These are phyloP conservation scores for Hypoxylon sp. DNA, from an alignment of 2,329 filamentous ascomycete genomes.

Conservation along the genomic window DNA sequence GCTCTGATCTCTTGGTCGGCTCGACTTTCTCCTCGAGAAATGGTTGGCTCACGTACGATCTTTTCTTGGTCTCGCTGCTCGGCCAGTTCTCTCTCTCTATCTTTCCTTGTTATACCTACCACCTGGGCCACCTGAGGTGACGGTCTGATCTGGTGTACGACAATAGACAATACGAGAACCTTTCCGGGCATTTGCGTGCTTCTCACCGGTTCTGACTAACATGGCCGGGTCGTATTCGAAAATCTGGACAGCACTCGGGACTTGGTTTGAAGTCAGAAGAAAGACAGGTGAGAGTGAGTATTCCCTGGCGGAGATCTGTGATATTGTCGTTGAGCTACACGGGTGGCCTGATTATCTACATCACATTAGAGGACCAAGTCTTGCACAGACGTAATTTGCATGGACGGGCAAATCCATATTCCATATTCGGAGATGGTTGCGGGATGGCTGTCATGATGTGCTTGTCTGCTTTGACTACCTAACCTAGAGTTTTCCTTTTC, in stretches of 20 bases:
- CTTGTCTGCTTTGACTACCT: background rate
- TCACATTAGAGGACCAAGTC: conserved; percentile 23
- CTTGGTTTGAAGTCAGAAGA: background rate
- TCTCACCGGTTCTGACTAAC: conserved; percentile 8
- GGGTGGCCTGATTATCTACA: conserved; percentile 35
- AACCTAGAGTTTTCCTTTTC: conserved; percentile 1
- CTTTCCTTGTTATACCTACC: conserved; percentile 3
- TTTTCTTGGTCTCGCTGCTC: conserved; percentile 19
- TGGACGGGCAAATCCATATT: conserved; percentile 13
- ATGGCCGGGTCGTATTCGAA: conserved; percentile 18
- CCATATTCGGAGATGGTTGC: conserved; percentile 26
- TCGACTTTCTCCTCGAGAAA: conserved; percentile 12
- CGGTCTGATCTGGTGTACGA: conserved; percentile 15
- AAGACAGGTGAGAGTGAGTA: background rate
- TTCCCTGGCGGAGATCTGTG: conserved; percentile 20
- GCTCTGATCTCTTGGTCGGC: conserved; percentile 5
- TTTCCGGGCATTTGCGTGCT: conserved; percentile 5
- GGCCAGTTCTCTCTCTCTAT: background rate
- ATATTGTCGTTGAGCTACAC: conserved; percentile 9
- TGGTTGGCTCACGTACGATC: conserved; percentile 24
- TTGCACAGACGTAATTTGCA: conserved; percentile 1
- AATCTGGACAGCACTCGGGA: no score
- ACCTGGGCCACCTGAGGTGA: conserved; percentile 14
- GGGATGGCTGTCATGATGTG: conserved; percentile 25
- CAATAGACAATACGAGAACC: background rate